These are phyloP conservation scores for Leucosporidium yakuticum DNA, from an alignment of 768 basidiomycete species.

Conservation along the genomic window DNA sequence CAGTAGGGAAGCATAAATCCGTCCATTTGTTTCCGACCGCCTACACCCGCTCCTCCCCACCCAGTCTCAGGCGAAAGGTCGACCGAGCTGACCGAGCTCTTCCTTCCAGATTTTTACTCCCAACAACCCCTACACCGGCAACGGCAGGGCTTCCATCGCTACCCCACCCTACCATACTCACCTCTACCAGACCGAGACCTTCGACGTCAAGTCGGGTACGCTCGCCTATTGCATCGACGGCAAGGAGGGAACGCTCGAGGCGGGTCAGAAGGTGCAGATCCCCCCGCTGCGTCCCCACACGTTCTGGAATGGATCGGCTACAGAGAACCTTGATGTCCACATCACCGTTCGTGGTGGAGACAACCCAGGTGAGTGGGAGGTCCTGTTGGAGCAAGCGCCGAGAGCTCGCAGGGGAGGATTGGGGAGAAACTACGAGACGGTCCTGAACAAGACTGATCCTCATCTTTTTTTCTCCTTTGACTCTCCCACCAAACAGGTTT, in stretches of 20 bases:
- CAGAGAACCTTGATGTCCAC: slow-evolving; percentile 21
- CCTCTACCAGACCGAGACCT: slow-evolving; percentile 4
- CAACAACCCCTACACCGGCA: slow-evolving; percentile 1
- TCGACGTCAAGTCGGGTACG: slow-evolving; percentile 10
- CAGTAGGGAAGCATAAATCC: too few species aligned
- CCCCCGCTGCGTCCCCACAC: slow-evolving; percentile 14
- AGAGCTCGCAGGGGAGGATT: neutral
- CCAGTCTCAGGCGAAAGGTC: too few species aligned
- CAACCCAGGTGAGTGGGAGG: slow-evolving; percentile 11
- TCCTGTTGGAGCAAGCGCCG: too few species aligned
- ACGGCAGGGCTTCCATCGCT: neutral
- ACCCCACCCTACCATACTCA: slow-evolving; percentile 10
- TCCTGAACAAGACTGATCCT: neutral
- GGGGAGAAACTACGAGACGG: too few species aligned
- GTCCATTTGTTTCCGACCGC: too few species aligned
- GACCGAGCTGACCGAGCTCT: too few species aligned
- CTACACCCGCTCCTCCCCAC: too few species aligned
- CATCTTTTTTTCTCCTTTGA: neutral
- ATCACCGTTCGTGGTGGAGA: slow-evolving; percentile 27
- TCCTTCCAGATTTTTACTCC: slow-evolving; percentile 2
- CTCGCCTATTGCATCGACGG: slow-evolving; percentile 23
- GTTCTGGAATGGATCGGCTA: slow-evolving; percentile 18
- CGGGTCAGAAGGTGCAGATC: slow-evolving; percentile 12
- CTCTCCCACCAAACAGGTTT: slow-evolving; percentile 3
- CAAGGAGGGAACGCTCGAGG: slow-evolving; percentile 12